Percentiles rank a stretch among this genome's conserved stretches.
Conservation (phyloP, 768 basidiomycete genomes). For the Kwoniella sp. region DNA sequence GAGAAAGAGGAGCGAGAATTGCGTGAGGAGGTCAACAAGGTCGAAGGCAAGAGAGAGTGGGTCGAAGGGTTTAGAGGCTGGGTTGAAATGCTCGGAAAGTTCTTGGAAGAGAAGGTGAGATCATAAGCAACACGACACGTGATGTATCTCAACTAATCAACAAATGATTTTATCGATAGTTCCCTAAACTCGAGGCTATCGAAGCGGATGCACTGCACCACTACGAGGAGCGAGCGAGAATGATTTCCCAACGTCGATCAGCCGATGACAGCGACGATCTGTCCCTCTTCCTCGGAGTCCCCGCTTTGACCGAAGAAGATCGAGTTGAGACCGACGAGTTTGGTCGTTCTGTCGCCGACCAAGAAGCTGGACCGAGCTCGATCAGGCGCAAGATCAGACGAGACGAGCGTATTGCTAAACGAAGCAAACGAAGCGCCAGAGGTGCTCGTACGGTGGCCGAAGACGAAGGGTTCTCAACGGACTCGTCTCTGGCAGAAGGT, state of each 20-base stretch:
- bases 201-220: conserved; percentile 64
- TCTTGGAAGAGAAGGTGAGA: conserved; percentile 59
- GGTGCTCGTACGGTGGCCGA: conserved; percentile 57
- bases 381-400: conserved; percentile 64
- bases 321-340: conserved; percentile 67
- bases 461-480: conserved; percentile 85
- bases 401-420: conserved; percentile 65
- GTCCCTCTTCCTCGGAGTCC: conserved; percentile 66
- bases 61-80: conserved; percentile 57
- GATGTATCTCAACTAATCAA: conserved; percentile 17
- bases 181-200: conserved; percentile 57
- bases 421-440: conserved; percentile 40
- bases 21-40: conserved; percentile 55
- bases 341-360: conserved; percentile 60
- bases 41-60: conserved; percentile 58
- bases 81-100: conserved; percentile 58
- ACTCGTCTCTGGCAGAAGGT: conserved; percentile 68
- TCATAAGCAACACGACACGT: no score
- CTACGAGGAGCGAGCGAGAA: conserved; percentile 71
- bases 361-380: conserved; percentile 59
- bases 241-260: conserved; percentile 69
- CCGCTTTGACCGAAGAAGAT: conserved; percentile 47
- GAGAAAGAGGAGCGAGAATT: conserved; percentile 58
- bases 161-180: conserved; percentile 36
- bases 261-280: conserved; percentile 82